Conservation (phyloP, 306 rosid species). For the Neltuma alba region DNA sequence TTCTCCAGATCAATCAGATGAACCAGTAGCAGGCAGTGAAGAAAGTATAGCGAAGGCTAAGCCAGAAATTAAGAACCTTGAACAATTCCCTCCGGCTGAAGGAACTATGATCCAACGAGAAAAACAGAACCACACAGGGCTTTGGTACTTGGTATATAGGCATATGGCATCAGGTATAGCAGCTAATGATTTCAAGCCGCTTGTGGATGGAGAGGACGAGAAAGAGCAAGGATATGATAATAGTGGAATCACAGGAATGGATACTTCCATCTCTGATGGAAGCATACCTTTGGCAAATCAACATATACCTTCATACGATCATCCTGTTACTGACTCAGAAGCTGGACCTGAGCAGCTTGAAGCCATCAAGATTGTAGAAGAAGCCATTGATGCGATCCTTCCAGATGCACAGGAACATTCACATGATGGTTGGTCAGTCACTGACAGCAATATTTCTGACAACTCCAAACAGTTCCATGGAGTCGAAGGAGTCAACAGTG, state of each 20-base stretch:
- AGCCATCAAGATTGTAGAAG: slow-evolving; percentile 86
- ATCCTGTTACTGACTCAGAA: slow-evolving; percentile 41
- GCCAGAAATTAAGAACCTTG: slow-evolving; percentile 24
- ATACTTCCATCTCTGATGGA: slow-evolving; percentile 29
- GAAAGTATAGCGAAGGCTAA: slow-evolving; percentile 32
- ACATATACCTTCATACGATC: slow-evolving; percentile 30
- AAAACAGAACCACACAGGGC: slow-evolving; percentile 51
- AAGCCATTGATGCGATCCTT: slow-evolving; percentile 84
- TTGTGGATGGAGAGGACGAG: slow-evolving; percentile 36
- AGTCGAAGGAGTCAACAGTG: slow-evolving; percentile 21
- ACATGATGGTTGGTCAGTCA: slow-evolving; percentile 36
- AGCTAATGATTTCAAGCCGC: slow-evolving; percentile 47
- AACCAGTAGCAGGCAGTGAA: slow-evolving; percentile 31
- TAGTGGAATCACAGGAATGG: slow-evolving; percentile 22
- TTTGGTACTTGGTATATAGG: slow-evolving; percentile 82
- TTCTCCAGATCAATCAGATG: slow-evolving; percentile 23
- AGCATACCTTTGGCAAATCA: slow-evolving; percentile 30
- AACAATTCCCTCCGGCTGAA: slow-evolving; percentile 26
- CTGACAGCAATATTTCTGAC: slow-evolving; percentile 32
- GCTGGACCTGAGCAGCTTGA: slow-evolving; percentile 62
- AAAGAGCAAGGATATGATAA: slow-evolving; percentile 30
- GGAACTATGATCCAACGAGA: slow-evolving; percentile 41
- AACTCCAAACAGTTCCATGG: slow-evolving; percentile 29
- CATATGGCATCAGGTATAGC: slow-evolving; percentile 73
- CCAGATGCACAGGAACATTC: slow-evolving; percentile 63